Conservation (phyloP, 2,329 filamentous ascomycete species). For the Cladorrhinum sp. region DNA sequence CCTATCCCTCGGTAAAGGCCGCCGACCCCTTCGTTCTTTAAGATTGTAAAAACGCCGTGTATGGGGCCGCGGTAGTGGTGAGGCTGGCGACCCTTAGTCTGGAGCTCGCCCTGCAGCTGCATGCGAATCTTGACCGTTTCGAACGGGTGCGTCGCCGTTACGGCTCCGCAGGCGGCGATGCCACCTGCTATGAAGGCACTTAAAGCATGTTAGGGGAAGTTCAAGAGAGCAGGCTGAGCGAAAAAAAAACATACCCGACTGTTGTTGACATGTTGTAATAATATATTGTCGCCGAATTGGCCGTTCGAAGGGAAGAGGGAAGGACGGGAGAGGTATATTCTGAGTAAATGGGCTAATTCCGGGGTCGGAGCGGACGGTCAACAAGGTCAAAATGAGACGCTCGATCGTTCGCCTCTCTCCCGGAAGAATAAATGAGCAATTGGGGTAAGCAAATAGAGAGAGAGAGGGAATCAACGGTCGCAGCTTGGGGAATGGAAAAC, state of each 20-base stretch:
- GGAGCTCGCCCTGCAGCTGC: slow-evolving; percentile 94
- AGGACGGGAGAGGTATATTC: neutral
- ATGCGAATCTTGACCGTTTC: slow-evolving; percentile 98
- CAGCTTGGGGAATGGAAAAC: neutral
- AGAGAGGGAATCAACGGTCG: neutral
- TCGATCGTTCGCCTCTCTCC: neutral
- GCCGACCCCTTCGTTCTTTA: slow-evolving; percentile 78
- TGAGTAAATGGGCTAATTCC: neutral
- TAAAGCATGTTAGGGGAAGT: slow-evolving; percentile 23
- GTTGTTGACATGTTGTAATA: slow-evolving; percentile 51
- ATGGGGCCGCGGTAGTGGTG: slow-evolving; percentile 88
- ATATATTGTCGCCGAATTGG: neutral
- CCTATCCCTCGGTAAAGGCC: slow-evolving; percentile 88
- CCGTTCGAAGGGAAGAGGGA: neutral
- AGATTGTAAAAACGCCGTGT: slow-evolving; percentile 85
- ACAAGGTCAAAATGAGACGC: neutral
- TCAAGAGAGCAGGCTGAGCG: neutral
- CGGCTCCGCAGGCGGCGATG: slow-evolving; percentile 93
- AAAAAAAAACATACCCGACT: slow-evolving; percentile 34
- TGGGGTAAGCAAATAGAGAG: neutral
- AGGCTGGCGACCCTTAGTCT: slow-evolving; percentile 78
- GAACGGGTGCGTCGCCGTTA: slow-evolving; percentile 96
- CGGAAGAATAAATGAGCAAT: neutral
- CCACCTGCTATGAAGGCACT: slow-evolving; percentile 93
- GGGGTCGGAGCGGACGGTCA: slow-evolving; percentile 6